Conservation (phyloP, 164 flowering plant species). For the Buxus sempervirens region DNA sequence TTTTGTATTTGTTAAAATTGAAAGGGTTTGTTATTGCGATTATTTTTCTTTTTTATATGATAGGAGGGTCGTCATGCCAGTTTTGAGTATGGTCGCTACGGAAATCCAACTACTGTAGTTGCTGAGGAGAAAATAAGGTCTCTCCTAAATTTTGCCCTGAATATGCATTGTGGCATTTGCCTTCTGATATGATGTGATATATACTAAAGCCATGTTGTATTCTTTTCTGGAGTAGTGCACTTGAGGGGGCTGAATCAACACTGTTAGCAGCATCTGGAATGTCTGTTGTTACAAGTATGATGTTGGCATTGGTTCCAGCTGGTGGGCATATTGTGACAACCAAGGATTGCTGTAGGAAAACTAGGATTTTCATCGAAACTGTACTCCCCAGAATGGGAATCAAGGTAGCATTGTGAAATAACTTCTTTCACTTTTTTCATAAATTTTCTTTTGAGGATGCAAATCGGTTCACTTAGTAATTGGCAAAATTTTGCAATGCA, state of each 20-base stretch:
- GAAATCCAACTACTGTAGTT: constrained; percentile 81
- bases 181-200: background rate
- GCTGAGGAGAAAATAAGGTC: constrained; percentile 86
- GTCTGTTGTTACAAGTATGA: constrained; percentile 79
- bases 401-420: constrained; percentile 34
- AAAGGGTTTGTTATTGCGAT: background rate
- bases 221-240: constrained; percentile 50
- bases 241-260: constrained; percentile 97
- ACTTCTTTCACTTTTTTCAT: background rate
- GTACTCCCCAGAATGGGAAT: constrained; percentile 89
- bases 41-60: constrained; percentile 4
- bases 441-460: background rate
- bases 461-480: no score
- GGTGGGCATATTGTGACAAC: constrained; percentile 97
- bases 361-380: constrained; percentile 82
- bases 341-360: constrained; percentile 91
- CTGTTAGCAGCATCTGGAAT: constrained; percentile 89
- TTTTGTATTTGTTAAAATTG: no score
- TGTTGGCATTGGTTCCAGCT: constrained; percentile 88
- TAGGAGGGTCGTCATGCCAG: constrained; percentile 77
- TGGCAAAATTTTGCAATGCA: no score
- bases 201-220: background rate
- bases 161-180: background rate
- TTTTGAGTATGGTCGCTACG: constrained; percentile 97
- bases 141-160: constrained; percentile 2